Base-by-base conservation (phyloP, 208 protist genomes). In the Trypanosoma mega region DNA sequence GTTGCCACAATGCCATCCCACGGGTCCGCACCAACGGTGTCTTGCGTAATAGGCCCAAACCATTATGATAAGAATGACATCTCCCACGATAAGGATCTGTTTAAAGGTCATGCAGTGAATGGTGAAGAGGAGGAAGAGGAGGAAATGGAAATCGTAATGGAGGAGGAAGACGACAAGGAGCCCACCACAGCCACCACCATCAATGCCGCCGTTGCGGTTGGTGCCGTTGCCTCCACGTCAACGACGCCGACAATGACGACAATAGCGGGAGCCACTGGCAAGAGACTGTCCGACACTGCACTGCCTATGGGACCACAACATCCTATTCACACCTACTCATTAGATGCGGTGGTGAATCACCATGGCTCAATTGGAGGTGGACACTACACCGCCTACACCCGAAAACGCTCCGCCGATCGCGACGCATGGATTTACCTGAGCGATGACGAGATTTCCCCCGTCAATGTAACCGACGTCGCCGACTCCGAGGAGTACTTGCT, bases 401-500 rank as follows among this genome's bases (percentile, higher is more conserved):
- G 70, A 37, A 97, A 97, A 62, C 52, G 57, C 16, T 76, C 71
- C 20, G 41, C 54, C n/a, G 55, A 66, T 37, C 31, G 63, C 60
- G 49, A 66, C 18, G 26, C 48, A 30, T 97, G 91, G 91, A 59
- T 95, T 26, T 78, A 85, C 61, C 64, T 90, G 27, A 95, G 80
- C 70, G 91, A 97, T 68, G 74, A 90, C 14, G 72, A 72, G 43
- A 51, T 92, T 6, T 41, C n/a, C 18, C 0, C 34, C 16, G 80
- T 71, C 4, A 51, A 58, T 3, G 48, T 68, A 14, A 61, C 45
- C 2, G 80, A 82, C 14, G 82, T 93, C 31, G 73, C 76, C 0
- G 72, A 92, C 64, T 78, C 80, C 3, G 80, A 95, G 64, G 82
- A 92, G 56, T 96, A 96, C 68, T 44, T 96, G 8, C 55, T 96